A percentile compares a stretch with the other conserved stretches of the same genome.
These are phyloP conservation scores for Lasiodiplodia theobromae DNA, from an alignment of 2,329 filamentous ascomycete genomes.

Conservation along the genomic window DNA sequence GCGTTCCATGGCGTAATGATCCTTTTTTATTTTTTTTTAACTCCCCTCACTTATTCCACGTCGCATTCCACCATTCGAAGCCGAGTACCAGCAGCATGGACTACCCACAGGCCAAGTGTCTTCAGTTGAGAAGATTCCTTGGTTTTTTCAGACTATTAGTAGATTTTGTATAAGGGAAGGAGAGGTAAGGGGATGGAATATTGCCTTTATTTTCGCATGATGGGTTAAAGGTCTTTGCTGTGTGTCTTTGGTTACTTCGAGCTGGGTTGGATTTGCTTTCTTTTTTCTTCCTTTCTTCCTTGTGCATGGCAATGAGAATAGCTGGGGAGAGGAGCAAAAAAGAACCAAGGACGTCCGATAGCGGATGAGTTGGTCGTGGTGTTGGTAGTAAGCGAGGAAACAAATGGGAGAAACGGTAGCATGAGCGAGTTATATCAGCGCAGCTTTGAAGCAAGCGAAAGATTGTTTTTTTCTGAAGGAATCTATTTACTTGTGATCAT, in stretches of 20 bases:
- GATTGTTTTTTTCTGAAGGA: neutral
- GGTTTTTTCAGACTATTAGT: neutral
- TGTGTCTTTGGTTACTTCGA: neutral
- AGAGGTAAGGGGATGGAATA: no score
- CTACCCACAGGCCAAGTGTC: neutral
- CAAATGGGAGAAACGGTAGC: neutral
- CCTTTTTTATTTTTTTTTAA: neutral
- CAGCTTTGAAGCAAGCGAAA: neutral
- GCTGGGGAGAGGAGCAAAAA: neutral
- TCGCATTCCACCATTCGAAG: neutral
- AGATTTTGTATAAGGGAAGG: neutral
- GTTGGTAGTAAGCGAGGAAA: neutral
- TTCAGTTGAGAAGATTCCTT: neutral
- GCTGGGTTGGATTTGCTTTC: neutral
- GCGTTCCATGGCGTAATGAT: conserved; percentile 22
- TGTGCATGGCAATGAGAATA: neutral
- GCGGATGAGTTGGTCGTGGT: neutral
- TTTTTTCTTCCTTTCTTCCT: conserved; percentile 9
- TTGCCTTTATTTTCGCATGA: conserved; percentile 1
- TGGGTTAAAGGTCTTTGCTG: neutral
- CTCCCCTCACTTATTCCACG: neutral
- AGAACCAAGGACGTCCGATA: neutral
- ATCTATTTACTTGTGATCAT: neutral
- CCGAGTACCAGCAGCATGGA: neutral
- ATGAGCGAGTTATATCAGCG: neutral